Percentiles rank a stretch among this genome's conserved stretches.
Evolutionary conservation across 495 filamentous ascomycete species (phyloP).

Genomic region (Xylaria scruposa): DNA sequence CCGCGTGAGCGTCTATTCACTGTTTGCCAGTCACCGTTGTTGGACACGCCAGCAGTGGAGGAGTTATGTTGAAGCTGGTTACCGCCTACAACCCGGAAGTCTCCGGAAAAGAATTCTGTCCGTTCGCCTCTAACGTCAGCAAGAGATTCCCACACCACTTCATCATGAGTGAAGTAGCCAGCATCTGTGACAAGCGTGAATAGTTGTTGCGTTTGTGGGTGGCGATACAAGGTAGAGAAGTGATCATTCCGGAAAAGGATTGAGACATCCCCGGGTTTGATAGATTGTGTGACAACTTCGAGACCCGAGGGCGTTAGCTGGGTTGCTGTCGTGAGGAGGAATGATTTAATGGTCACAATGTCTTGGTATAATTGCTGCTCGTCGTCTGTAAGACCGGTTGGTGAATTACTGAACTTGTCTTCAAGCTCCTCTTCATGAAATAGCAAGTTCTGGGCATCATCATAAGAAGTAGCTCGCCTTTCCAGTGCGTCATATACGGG

Average conservation of each 20-base stretch:
- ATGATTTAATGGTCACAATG: slow-evolving; percentile 79
- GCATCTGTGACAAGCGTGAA: slow-evolving; percentile 89
- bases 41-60: slow-evolving; percentile 30
- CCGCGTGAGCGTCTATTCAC: slow-evolving; percentile 49
- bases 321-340: slow-evolving; percentile 77
- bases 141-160: slow-evolving; percentile 95
- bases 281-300: slow-evolving; percentile 65
- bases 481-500: slow-evolving; percentile 68
- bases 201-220: slow-evolving; percentile 73
- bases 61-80: slow-evolving; percentile 39
- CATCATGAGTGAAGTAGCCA: slow-evolving; percentile 84
- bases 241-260: slow-evolving; percentile 98
- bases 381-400: slow-evolving; percentile 62
- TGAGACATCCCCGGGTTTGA: slow-evolving; percentile 76
- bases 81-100: slow-evolving; percentile 83
- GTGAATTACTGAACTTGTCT: slow-evolving; percentile 66
- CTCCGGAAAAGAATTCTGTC: slow-evolving; percentile 85
- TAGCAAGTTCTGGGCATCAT: slow-evolving; percentile 86
- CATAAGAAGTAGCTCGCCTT: slow-evolving; percentile 79
- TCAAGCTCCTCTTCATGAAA: slow-evolving; percentile 90
- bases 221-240: slow-evolving; percentile 88
- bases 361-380: slow-evolving; percentile 78
- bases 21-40: slow-evolving; percentile 56
- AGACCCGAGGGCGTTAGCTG: slow-evolving; percentile 87
- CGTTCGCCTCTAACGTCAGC: slow-evolving; percentile 86